Base-by-base conservation (phyloP, 2,329 filamentous ascomycete species). In the Colletotrichum musae region DNA sequence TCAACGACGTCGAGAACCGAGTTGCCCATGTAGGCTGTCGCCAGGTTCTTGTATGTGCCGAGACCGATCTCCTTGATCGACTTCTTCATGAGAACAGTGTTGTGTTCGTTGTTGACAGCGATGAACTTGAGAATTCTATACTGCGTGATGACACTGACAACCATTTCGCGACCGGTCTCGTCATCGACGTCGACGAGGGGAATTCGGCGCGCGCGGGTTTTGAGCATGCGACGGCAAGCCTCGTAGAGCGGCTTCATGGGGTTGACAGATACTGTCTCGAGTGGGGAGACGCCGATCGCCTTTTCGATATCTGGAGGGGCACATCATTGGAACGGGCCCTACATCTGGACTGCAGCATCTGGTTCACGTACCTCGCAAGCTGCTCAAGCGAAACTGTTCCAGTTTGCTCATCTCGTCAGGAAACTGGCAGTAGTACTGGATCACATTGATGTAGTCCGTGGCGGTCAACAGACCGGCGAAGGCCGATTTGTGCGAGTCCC, bases 91-190 rank as follows among this genome's bases (percentile, higher is more conserved):
- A 94, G 89, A 75, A 97, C 92, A 5, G 95, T 98, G 78, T 97
- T 93, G 74, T 92, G 91, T 76, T 91, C 89, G 74, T 89, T 89
- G 81, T 99, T 99, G 81, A 99, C 95, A 12, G 96, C 95, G 71
- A 99, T 97, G 80, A 99, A 99, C 80, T 99, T 99, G 72, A 99
- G 89, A 74, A 99, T 98, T 68, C 97, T 93, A 81, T 99, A 99
- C 80, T 99, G 96, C 0, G 96, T 99, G 68, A 99, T 93, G 70
- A 99, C 96, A 75, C 94, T 98, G 70, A 99, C 93, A 18, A 99
- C 94, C 83, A 95, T 96, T 77, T 96, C 91, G 72, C 94, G 89
- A 65, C 93, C 91, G 2, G 96, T 99, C 81, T 99, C 96, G 77
- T 97, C 95, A 77, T 99, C 96, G 72, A 93, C 88, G 75, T 98